These are phyloP conservation scores for Avena eriantha DNA, from an alignment of 176 grass and related monocot genomes.

Conservation along the genomic window DNA sequence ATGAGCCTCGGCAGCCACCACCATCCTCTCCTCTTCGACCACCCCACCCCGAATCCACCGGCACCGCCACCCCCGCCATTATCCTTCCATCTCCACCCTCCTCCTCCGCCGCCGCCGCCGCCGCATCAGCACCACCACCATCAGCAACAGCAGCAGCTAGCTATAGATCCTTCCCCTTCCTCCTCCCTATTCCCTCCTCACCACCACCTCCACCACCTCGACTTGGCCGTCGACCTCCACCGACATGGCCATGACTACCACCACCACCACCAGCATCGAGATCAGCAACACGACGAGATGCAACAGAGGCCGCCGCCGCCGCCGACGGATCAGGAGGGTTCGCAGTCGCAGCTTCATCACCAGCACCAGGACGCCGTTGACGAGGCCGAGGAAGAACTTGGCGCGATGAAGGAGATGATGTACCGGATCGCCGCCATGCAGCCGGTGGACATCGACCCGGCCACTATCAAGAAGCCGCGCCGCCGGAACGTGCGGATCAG, in stretches of 20 bases:
- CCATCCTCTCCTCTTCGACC: conserved; percentile 72
- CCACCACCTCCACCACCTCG: conserved; percentile 48
- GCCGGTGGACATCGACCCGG: conserved; percentile 89
- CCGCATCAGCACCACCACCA: conserved; percentile 38
- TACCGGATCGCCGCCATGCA: conserved; percentile 96
- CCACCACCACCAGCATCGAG: neutral
- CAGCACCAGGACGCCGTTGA: conserved; percentile 39
- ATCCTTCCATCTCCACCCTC: conserved; percentile 46
- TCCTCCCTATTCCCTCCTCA: conserved; percentile 50
- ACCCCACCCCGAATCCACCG: conserved; percentile 23
- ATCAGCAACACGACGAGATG: conserved; percentile 14
- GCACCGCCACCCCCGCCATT: conserved; percentile 42
- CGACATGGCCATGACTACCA: conserved; percentile 33
- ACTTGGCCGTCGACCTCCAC: conserved; percentile 47
- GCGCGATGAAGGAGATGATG: conserved; percentile 99
- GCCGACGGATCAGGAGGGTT: conserved; percentile 30
- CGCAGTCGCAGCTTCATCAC: conserved; percentile 31
- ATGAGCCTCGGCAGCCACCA: conserved; percentile 84
- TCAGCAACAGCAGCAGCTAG: conserved; percentile 1
- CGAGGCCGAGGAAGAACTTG: conserved; percentile 69
- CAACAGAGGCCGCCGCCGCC: neutral
- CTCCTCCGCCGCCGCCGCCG: conserved; percentile 26
- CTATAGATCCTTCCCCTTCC: conserved; percentile 51
- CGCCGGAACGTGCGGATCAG: conserved; percentile 92
- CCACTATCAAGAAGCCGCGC: conserved; percentile 80